A percentile compares a stretch with the other conserved stretches of the same genome.
Evolutionary conservation across 768 basidiomycete species (phyloP).

Genomic region (Rubroboletus satanas): DNA sequence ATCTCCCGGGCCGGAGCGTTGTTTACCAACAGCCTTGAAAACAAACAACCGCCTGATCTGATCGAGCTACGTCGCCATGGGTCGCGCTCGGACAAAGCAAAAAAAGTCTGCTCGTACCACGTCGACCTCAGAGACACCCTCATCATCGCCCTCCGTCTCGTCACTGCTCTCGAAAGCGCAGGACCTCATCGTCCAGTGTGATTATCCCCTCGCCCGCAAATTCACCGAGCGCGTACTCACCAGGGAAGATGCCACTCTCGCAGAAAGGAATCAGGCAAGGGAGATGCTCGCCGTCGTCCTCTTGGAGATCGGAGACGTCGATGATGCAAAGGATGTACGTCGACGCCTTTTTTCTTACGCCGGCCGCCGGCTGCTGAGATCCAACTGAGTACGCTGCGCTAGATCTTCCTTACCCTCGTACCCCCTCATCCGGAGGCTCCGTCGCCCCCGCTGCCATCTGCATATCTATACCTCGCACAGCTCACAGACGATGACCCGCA

Average conservation of each 20-base stretch:
- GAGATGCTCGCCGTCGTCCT: conserved; percentile 80
- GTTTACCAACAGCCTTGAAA: conserved; percentile 15
- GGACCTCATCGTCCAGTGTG: conserved; percentile 75
- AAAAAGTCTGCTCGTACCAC: conserved; percentile 15
- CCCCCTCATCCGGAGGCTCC: conserved; percentile 61
- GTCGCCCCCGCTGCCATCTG: conserved; percentile 62
- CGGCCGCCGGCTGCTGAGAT: background rate
- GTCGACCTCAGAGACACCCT: conserved; percentile 12
- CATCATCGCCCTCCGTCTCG: conserved; percentile 41
- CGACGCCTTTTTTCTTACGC: background rate
- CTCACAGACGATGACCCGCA: conserved; percentile 74
- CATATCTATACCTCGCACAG: conserved; percentile 88
- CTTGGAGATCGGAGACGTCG: conserved; percentile 75
- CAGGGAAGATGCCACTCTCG: conserved; percentile 39
- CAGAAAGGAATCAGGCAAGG: conserved; percentile 60
- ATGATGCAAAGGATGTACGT: conserved; percentile 65
- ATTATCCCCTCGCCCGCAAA: conserved; percentile 74
- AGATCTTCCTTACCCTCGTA: conserved; percentile 62
- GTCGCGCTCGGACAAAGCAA: conserved; percentile 49
- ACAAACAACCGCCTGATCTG: conserved; percentile 17
- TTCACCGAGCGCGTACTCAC: conserved; percentile 70
- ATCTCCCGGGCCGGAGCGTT: background rate
- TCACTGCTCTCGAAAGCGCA: conserved; percentile 75
- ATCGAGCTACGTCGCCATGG: conserved; percentile 39
- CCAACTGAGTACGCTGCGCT: background rate